These are phyloP conservation scores for Saccharomyces hybrid DNA, from an alignment of 1,139 yeast species.

Conservation along the genomic window DNA sequence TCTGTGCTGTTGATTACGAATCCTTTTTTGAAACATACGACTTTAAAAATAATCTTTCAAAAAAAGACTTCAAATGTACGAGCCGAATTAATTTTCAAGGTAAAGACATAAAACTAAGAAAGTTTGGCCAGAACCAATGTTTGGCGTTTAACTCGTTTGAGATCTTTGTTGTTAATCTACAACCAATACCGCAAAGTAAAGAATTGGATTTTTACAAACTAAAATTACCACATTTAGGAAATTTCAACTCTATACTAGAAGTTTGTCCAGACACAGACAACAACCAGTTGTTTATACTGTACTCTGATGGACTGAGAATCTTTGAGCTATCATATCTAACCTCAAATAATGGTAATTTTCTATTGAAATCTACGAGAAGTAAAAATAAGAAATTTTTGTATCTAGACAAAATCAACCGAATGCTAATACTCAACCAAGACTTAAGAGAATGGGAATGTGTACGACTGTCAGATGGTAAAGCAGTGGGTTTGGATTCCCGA, in stretches of 20 bases:
- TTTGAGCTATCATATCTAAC: conserved; percentile 17
- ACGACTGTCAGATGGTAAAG: conserved; percentile 24
- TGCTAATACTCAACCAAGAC: conserved; percentile 20
- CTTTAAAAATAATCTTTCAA: not conserved
- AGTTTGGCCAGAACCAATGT: not conserved
- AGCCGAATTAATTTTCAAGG: not conserved
- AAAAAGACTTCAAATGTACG: not conserved
- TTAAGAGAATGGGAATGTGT: conserved; percentile 23
- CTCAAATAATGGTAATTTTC: conserved; percentile 17
- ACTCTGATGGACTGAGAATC: conserved; percentile 19
- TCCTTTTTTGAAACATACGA: not conserved
- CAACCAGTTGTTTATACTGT: conserved; percentile 14
- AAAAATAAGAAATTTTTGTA: conserved; percentile 19
- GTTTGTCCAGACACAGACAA: conserved; percentile 6
- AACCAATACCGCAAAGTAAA: not conserved
- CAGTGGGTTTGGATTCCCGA: conserved; percentile 14
- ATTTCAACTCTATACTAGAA: conserved; percentile 17
- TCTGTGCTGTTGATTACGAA: not conserved
- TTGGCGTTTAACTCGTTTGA: not conserved
- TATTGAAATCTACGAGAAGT: conserved; percentile 23
- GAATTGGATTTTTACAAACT: conserved; percentile 10
- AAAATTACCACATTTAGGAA: conserved; percentile 15
- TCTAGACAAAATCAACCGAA: conserved; percentile 21
- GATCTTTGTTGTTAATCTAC: not conserved
- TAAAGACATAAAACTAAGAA: not conserved